Base-by-base conservation (phyloP, 768 basidiomycete species). In the Mycena venus region DNA sequence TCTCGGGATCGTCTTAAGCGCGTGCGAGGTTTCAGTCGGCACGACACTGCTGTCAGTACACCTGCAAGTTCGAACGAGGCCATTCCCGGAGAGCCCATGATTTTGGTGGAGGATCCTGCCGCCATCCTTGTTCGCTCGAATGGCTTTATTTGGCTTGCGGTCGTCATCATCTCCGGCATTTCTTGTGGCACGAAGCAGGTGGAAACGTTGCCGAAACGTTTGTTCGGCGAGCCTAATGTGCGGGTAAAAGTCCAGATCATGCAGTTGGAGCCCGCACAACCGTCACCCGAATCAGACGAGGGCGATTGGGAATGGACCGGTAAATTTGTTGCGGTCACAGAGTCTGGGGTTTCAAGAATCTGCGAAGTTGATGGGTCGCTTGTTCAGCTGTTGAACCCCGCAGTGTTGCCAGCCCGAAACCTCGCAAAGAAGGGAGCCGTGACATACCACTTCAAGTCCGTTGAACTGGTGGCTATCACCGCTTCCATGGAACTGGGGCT, bases 1-100 rank as follows among this genome's bases (percentile, higher is more conserved):
- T 66, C 64, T 10, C 14, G 34, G 19, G 64, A 66, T 38, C 65
- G 65, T n/a, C 53, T 67, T 3, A 67, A 67, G 31, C 65, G 65
- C 2, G 65, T 67, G 4, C 65, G 65, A 0, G 65, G 51, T 12
- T 56, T 38, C 15, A 31, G 51, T 5, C 49, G 53, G 2, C 65
- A 56, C 19, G n/a, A 31, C 21, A 44, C 6, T 19, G 2, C 63
- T 31, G 36, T 19, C 7, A 27, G 4, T 12, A 19, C 5, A 7
- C 27, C 34, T n/a, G 2, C 19, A 29, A 29, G 27, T 6, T 47
- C 42, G 17, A 14, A 51, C 10, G 63, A 64, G 2, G 4, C 25
- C 44, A 64, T 64, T 7, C 42, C 63, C 19, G 63, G 63, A 4
- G 63, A 64, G 34, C 63, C 63, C 2, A 38, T 49, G 29, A 21